These are phyloP conservation scores for Fraxinus latifolia DNA, from an alignment of 305 asterid genomes.

Conservation along the genomic window DNA sequence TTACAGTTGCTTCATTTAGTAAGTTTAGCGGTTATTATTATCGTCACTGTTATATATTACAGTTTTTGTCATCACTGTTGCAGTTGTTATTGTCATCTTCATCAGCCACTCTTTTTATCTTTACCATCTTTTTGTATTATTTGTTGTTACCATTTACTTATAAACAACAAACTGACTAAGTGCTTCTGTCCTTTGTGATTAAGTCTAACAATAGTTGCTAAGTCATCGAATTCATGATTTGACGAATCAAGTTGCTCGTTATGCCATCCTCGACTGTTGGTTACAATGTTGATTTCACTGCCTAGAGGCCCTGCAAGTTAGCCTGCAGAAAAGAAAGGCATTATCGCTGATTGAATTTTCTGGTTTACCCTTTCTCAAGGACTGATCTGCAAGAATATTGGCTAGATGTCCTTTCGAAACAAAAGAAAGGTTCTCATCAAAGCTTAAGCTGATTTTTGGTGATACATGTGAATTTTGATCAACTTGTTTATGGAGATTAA, in stretches of 20 bases:
- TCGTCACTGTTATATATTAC: not conserved
- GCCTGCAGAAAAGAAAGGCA: not conserved
- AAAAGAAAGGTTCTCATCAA: not conserved
- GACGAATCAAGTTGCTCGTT: not conserved
- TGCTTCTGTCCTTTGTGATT: not conserved
- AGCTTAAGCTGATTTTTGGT: constrained; percentile 3
- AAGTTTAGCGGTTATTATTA: constrained; percentile 6
- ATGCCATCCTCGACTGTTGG: not conserved
- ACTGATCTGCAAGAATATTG: not conserved
- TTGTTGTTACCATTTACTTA: not conserved
- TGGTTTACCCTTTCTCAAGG: not conserved
- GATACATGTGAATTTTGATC: not conserved
- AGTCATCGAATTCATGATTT: constrained; percentile 9
- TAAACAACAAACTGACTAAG: not conserved
- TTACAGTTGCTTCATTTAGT: constrained; percentile 19
- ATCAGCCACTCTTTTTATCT: not conserved
- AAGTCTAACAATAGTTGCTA: constrained; percentile 2
- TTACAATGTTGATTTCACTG: not conserved
- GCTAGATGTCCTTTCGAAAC: constrained; percentile 4
- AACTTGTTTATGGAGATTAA: not conserved
- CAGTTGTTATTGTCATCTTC: constrained; percentile 2
- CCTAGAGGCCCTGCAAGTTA: not conserved
- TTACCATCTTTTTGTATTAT: not conserved
- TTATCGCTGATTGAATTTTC: not conserved
- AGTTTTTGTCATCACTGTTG: constrained; percentile 6